A percentile compares a stretch with the other conserved stretches of the same genome.
Conservation (phyloP, 208 protist species). For the Trypanosoma conorhini region DNA sequence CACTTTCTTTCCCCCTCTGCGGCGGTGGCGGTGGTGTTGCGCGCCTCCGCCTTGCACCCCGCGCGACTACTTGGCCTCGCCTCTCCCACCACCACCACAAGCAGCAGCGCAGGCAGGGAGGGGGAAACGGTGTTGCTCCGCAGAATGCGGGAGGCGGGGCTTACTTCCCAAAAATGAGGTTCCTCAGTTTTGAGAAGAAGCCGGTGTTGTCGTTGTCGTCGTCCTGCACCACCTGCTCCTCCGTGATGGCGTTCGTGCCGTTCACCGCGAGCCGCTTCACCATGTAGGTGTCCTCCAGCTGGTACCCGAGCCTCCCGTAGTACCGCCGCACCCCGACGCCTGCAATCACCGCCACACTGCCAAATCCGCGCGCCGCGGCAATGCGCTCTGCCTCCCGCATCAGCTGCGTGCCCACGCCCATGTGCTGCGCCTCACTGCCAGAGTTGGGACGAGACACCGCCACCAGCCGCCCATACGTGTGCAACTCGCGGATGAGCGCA, state of each 20-base stretch:
- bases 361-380: conserved; percentile 86
- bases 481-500: conserved; percentile 98
- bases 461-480: conserved; percentile 95
- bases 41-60: too few relatives aligned
- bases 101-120: too few relatives aligned
- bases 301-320: conserved; percentile 98
- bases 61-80: conserved; percentile 15
- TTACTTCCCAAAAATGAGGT: conserved; percentile 44
- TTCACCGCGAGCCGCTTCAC: conserved; percentile 60
- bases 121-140: too few relatives aligned
- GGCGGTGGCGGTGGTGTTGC: too few relatives aligned
- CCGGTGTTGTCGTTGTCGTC: conserved; percentile 79
- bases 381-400: conserved; percentile 98
- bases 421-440: conserved; percentile 95
- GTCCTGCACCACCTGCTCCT: conserved; percentile 74
- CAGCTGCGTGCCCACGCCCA: conserved; percentile 97
- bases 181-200: conserved; percentile 59
- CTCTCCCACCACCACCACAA: too few relatives aligned
- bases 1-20: too few relatives aligned
- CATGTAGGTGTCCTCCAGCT: conserved; percentile 88
- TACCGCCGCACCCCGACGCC: conserved; percentile 98
- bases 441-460: conserved; percentile 77
- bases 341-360: conserved; percentile 95
- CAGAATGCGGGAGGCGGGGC: too few relatives aligned
- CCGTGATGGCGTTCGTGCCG: conserved; percentile 51